Evolutionary conservation across 176 grass and related monocot species (phyloP).

Genomic region (Musa troglodytarum): DNA sequence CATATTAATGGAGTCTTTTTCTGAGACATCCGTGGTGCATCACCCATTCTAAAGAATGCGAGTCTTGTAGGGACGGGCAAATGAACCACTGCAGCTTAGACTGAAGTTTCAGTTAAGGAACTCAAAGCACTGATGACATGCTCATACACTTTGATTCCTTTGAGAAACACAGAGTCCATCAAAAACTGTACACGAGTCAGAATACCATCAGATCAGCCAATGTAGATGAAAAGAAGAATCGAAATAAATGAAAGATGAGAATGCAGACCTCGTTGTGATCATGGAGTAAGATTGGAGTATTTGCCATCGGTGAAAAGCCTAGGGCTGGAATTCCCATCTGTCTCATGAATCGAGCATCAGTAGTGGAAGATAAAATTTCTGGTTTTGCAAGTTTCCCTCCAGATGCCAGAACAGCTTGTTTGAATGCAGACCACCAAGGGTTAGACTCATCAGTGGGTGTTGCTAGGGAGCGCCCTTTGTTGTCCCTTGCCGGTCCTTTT

Average conservation of each 20-base stretch:
- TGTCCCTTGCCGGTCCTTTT: constrained; percentile 45
- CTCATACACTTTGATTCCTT: constrained; percentile 80
- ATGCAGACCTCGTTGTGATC: constrained; percentile 67
- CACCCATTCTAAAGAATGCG: not conserved
- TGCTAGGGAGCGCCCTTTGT: constrained; percentile 31
- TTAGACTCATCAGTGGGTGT: constrained; percentile 79
- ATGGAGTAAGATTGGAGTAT: constrained; percentile 81
- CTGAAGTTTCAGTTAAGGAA: constrained; percentile 32
- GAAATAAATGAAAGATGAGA: constrained; percentile 2
- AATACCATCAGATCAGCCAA: not conserved
- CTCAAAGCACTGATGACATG: constrained; percentile 63
- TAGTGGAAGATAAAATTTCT: constrained; percentile 74
- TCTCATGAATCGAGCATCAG: constrained; percentile 73
- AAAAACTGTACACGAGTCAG: constrained; percentile 47
- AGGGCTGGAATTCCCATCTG: constrained; percentile 69
- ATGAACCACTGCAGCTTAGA: not conserved
- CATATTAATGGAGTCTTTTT: not conserved
- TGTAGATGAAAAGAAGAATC: not conserved
- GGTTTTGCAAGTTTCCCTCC: constrained; percentile 66
- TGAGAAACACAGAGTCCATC: constrained; percentile 70
- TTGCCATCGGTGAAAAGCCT: constrained; percentile 85
- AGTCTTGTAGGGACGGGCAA: too few relatives aligned
- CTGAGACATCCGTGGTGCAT: not conserved
- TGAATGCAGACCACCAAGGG: constrained; percentile 68
- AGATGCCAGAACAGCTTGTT: constrained; percentile 47